These are phyloP conservation scores for Penicillium janthinellum DNA, from an alignment of 2,329 filamentous ascomycete genomes.

Conservation along the genomic window DNA sequence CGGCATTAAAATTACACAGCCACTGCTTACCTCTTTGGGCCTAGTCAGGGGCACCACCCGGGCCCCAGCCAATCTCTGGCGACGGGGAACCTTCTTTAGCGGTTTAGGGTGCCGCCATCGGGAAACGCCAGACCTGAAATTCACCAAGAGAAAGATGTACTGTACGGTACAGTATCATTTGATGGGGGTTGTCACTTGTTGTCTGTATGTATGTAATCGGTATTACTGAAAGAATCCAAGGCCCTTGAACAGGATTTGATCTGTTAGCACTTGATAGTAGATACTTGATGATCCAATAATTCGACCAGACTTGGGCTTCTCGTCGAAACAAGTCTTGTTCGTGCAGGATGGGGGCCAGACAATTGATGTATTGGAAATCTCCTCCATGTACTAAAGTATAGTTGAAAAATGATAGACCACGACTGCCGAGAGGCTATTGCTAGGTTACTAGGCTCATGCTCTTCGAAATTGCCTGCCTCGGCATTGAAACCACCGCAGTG, in stretches of 20 bases:
- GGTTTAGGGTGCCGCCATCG: conserved; percentile 2
- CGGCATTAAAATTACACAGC: conserved; percentile 1
- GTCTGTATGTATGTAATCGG: background rate
- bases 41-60: conserved; percentile 25
- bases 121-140: background rate
- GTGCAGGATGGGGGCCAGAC: background rate
- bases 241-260: background rate
- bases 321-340: background rate
- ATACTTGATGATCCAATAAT: background rate
- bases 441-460: background rate
- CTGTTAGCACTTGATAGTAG: background rate
- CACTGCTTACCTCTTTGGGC: conserved; percentile 2
- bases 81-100: conserved; percentile 3
- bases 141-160: background rate
- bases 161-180: background rate
- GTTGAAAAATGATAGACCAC: background rate
- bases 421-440: background rate
- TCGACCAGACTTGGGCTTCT: background rate
- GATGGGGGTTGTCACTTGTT: no score
- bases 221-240: background rate
- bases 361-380: background rate
- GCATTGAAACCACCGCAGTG: background rate
- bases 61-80: conserved; percentile 8
- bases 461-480: background rate
- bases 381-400: background rate